Evolutionary conservation across 108 stramenopile species (phyloP).

Genomic region (Ochromonas danica): DNA sequence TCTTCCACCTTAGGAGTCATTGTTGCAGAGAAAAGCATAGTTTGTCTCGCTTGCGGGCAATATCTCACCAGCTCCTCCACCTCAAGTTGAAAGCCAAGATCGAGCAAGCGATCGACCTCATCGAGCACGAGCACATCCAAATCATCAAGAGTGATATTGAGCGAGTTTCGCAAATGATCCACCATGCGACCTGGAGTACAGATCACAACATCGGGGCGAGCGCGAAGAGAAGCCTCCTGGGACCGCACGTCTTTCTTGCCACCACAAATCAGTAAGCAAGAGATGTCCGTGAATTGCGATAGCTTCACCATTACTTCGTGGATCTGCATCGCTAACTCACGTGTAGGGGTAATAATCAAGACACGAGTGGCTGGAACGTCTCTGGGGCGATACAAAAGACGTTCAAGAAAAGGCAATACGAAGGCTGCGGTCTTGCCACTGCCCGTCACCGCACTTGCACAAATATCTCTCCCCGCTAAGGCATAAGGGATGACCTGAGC

Average conservation of each 20-base stretch:
- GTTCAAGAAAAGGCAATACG: slow-evolving; percentile 84
- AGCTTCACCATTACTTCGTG: slow-evolving; percentile 78
- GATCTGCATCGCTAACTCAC: slow-evolving; percentile 92
- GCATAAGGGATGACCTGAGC: slow-evolving; percentile 81
- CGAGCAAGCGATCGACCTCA: slow-evolving; percentile 86
- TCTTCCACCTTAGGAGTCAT: slow-evolving; percentile 91
- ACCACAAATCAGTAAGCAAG: slow-evolving; percentile 81
- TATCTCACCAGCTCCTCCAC: slow-evolving; percentile 82
- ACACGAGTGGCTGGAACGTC: slow-evolving; percentile 68
- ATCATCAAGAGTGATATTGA: slow-evolving; percentile 79
- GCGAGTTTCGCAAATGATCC: slow-evolving; percentile 87
- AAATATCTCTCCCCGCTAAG: slow-evolving; percentile 82
- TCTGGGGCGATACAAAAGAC: slow-evolving; percentile 79
- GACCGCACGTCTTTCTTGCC: slow-evolving; percentile 68
- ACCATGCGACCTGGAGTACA: slow-evolving; percentile 93
- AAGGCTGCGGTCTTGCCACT: slow-evolving; percentile 91
- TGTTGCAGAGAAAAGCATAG: slow-evolving; percentile 95
- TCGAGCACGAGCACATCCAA: slow-evolving; percentile 78
- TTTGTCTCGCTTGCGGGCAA: slow-evolving; percentile 79
- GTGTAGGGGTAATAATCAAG: slow-evolving; percentile 83
- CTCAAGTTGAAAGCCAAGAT: slow-evolving; percentile 94
- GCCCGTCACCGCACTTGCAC: slow-evolving; percentile 79
- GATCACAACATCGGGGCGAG: slow-evolving; percentile 86
- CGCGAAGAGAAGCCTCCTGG: slow-evolving; percentile 78
- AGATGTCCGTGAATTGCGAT: slow-evolving; percentile 60